Evolutionary conservation across 148 eudicot species (phyloP).

Genomic region (Fagopyrum tataricum): DNA sequence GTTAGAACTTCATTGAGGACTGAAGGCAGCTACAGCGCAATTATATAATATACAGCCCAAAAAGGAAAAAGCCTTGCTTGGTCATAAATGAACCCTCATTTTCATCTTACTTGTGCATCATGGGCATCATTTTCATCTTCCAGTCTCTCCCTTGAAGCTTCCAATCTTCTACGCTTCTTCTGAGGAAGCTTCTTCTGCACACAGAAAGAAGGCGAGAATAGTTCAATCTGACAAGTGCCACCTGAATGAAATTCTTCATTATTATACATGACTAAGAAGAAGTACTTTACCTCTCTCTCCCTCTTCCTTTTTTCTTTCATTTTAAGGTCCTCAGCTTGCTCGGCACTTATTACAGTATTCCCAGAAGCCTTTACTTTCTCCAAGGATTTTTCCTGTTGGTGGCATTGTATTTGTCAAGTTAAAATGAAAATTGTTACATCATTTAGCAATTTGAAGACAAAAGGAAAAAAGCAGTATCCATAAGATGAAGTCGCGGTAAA

Average conservation of each 20-base stretch:
- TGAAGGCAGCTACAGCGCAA: background rate
- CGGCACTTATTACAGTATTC: conserved; percentile 58
- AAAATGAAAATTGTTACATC: background rate
- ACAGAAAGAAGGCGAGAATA: conserved; percentile 7
- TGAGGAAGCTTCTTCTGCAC: conserved; percentile 85
- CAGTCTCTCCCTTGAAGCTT: conserved; percentile 85
- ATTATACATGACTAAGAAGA: conserved; percentile 13
- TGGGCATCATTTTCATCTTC: conserved; percentile 58
- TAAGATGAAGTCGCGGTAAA: background rate
- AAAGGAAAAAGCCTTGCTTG: background rate
- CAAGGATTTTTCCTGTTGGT: conserved; percentile 35
- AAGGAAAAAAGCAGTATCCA: background rate
- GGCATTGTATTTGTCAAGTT: background rate
- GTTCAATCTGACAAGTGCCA: background rate
- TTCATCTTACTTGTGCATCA: conserved; percentile 32
- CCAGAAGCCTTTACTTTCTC: conserved; percentile 34
- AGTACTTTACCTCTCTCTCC: conserved; percentile 66
- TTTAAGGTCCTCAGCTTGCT: conserved; percentile 84
- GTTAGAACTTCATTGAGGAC: background rate
- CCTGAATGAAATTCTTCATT: background rate
- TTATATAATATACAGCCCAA: background rate
- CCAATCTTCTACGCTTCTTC: conserved; percentile 86
- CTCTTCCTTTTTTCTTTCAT: conserved; percentile 92
- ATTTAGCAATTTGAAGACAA: background rate
- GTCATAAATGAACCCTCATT: no score